These are phyloP conservation scores for Scheffersomyces segobiensis DNA, from an alignment of 1,139 yeast species.

Conservation along the genomic window DNA sequence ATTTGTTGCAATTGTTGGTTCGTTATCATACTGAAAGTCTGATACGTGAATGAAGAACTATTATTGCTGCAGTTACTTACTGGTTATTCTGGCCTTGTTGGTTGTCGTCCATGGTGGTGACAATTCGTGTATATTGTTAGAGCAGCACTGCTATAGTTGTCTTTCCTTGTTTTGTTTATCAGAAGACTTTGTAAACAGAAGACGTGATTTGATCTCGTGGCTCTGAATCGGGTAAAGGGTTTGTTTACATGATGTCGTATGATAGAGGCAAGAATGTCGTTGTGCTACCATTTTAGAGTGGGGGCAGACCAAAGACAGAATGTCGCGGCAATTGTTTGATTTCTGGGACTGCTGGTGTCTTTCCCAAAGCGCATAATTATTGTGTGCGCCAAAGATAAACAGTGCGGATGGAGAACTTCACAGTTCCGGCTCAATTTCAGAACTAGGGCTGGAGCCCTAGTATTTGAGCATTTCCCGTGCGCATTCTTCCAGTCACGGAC, in stretches of 20 bases:
- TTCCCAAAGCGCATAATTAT: too few relatives aligned
- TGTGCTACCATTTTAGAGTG: neutral
- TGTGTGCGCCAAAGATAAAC: neutral
- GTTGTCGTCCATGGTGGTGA: conserved; percentile 14
- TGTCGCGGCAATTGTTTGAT: neutral
- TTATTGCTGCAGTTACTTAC: conserved; percentile 25
- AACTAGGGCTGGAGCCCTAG: neutral
- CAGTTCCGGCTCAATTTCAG: neutral
- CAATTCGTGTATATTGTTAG: neutral
- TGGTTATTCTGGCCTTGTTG: conserved; percentile 36
- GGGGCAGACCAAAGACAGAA: neutral
- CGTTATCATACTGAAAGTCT: neutral
- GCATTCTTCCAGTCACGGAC: neutral
- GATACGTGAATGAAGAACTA: neutral
- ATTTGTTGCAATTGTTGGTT: neutral
- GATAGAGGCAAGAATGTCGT: neutral
- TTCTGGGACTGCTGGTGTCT: neutral
- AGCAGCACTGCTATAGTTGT: neutral
- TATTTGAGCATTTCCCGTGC: neutral
- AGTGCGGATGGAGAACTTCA: neutral
- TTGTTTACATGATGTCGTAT: neutral
- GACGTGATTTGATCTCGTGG: neutral
- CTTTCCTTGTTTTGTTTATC: neutral
- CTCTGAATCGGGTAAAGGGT: neutral
- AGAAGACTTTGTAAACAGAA: neutral